Conservation (phyloP, 2,329 filamentous ascomycete genomes). For the Colletotrichum shisoi region DNA sequence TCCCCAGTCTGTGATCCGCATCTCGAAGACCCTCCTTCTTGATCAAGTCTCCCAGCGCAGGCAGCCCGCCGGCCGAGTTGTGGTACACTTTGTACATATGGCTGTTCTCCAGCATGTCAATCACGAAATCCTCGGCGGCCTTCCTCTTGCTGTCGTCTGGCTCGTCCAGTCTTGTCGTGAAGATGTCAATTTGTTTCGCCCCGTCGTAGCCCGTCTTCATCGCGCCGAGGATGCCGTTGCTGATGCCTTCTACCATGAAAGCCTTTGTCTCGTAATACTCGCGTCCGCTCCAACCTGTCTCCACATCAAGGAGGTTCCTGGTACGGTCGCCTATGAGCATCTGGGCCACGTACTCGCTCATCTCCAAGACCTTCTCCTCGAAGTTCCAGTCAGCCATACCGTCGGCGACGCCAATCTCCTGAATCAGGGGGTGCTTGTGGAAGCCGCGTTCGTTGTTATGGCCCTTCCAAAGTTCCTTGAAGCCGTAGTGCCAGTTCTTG, state of each 20-base stretch:
- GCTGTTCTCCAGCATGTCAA: not conserved
- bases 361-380: slow-evolving; percentile 41
- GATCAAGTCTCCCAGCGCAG: not conserved
- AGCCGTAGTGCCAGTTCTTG: not conserved
- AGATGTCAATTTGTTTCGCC: not conserved
- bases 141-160: not conserved
- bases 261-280: slow-evolving; percentile 47
- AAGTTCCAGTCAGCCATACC: slow-evolving; percentile 20
- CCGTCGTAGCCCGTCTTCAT: not conserved
- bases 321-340: slow-evolving; percentile 50
- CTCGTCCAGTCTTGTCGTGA: not conserved
- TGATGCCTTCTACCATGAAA: slow-evolving; percentile 40
- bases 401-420: not conserved
- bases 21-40: not conserved
- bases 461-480: not conserved
- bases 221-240: not conserved
- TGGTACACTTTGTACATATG: not conserved
- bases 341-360: slow-evolving; percentile 51
- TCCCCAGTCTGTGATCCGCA: not conserved
- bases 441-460: not conserved
- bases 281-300: slow-evolving; percentile 46
- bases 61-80: not conserved
- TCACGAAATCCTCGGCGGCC: not conserved
- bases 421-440: not conserved
- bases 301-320: slow-evolving; percentile 45